Conservation (phyloP, 2,329 filamentous ascomycete species). For the Fusarium redolens region DNA sequence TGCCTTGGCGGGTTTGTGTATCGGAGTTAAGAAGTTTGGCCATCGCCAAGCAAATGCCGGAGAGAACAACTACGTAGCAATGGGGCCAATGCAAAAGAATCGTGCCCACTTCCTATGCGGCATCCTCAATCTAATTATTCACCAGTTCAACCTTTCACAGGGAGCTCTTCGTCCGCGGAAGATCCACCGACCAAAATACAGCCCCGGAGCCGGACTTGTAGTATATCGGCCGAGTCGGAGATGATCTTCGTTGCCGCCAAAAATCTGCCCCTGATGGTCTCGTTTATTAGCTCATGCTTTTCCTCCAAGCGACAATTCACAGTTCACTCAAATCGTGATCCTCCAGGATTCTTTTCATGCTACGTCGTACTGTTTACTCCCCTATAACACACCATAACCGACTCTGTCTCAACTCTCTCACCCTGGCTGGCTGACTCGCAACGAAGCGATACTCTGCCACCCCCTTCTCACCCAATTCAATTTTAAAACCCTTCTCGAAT, state of each 20-base stretch:
- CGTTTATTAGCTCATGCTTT: slow-evolving; percentile 4
- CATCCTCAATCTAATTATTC: not conserved
- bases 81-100: not conserved
- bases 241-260: not conserved
- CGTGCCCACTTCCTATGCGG: not conserved
- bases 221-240: slow-evolving; percentile 20
- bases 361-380: not conserved
- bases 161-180: slow-evolving; percentile 17
- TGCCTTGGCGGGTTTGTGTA: not conserved
- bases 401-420: not conserved
- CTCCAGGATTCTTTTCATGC: not conserved
- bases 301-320: slow-evolving; percentile 14
- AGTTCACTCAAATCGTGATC: slow-evolving; percentile 3
- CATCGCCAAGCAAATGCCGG: not conserved
- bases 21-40: not conserved
- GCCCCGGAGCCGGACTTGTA: slow-evolving; percentile 15
- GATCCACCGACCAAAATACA: not conserved
- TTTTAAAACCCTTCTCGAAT: slow-evolving; percentile 16
- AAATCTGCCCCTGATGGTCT: slow-evolving; percentile 11
- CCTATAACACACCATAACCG: not conserved
- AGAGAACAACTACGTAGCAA: not conserved
- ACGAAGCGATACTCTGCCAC: slow-evolving; percentile 20
- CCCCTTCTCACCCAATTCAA: slow-evolving; percentile 11
- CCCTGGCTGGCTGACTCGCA: slow-evolving; percentile 19
- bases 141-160: not conserved